Base-by-base conservation (phyloP, 2,329 filamentous ascomycete genomes). In the Alternaria sp. region DNA sequence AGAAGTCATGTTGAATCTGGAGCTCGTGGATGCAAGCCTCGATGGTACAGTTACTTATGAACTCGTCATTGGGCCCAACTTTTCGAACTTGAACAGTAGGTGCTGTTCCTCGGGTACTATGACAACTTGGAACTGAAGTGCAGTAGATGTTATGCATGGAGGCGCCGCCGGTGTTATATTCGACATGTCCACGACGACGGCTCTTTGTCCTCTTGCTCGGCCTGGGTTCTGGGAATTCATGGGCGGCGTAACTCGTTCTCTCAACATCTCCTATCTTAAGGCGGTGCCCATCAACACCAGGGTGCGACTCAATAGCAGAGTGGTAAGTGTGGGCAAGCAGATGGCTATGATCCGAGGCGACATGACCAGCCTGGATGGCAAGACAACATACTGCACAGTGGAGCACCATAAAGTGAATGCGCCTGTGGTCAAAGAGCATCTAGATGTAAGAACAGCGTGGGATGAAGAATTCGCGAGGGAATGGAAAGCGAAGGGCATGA, bases 331-430 rank as follows among this genome's bases (percentile, higher is more conserved):
- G 16, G 84, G 84, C 11, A 79, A 78, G 63, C 84, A 82, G 18
- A 85, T 85, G 83, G 82, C 84, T 7, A 79, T 85, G 76, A 82
- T 85, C 41, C 76, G 80, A 9, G 84, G 82, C 4, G 77, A 77
- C 41, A 85, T 86, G 81, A 82, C 78, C 5, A 83, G 80, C 53
- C 68, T 80, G 16, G 83, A 86, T 67, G 82, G 83, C 0, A 82
- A 80, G 63, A 79, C 72, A 0, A 77, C 81, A 6, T 85, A 83
- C 64, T 83, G 81, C 54, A 84, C 83, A 1, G 83, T 78, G 36
- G 84, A 86, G 68, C 83, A 86, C 62, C 84, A 86, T 69, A 86
- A 86, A 63, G 83, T 85, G 11, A 79, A 80, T 52, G 72, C 81
- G 5, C 79, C 82, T 11, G 80, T 81, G 25, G 69, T 68, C 44